Evolutionary conservation across 1,284 basidiomycete species (phyloP).

Genomic region (Thecaphora thlaspeos): DNA sequence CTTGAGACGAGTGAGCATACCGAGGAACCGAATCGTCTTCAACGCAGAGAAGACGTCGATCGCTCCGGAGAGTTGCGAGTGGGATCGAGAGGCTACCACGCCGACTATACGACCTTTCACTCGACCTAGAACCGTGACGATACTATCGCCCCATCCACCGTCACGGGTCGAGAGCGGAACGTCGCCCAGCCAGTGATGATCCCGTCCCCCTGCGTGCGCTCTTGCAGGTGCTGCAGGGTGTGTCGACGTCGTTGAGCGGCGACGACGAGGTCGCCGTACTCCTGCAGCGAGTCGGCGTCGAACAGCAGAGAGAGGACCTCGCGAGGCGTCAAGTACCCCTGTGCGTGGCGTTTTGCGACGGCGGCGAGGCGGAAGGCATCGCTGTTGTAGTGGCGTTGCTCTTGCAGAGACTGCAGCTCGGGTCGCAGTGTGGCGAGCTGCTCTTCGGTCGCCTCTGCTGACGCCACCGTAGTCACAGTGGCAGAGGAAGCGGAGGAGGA

Average conservation of each 20-base stretch:
- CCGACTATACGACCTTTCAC: conserved; percentile 24
- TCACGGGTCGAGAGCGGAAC: conserved; percentile 13
- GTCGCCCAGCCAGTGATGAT: conserved; percentile 35
- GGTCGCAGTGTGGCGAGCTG: conserved; percentile 15
- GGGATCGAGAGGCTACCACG: conserved; percentile 33
- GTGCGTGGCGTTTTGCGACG: conserved; percentile 25
- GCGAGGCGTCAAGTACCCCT: conserved; percentile 31
- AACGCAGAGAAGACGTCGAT: conserved; percentile 33
- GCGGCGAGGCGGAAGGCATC: conserved; percentile 12
- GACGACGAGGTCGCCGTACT: conserved; percentile 32
- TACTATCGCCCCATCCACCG: conserved; percentile 3
- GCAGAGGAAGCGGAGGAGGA: too few species aligned
- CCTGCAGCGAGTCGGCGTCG: conserved; percentile 26
- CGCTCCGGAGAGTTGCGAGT: conserved; percentile 31
- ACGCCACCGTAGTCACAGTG: background rate
- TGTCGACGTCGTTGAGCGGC: conserved; percentile 24
- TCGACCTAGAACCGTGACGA: conserved; percentile 33
- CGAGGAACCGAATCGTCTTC: conserved; percentile 35
- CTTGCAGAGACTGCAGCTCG: conserved; percentile 16
- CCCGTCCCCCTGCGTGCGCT: conserved; percentile 31
- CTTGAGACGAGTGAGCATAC: conserved; percentile 25
- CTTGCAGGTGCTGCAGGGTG: conserved; percentile 9
- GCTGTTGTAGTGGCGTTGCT: conserved; percentile 3
- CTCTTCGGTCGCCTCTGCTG: conserved; percentile 1
- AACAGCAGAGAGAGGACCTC: conserved; percentile 32